phyloP scores from a whole-genome alignment of 306 rosid species.

The Trichosanthes cucumerina region DNA sequence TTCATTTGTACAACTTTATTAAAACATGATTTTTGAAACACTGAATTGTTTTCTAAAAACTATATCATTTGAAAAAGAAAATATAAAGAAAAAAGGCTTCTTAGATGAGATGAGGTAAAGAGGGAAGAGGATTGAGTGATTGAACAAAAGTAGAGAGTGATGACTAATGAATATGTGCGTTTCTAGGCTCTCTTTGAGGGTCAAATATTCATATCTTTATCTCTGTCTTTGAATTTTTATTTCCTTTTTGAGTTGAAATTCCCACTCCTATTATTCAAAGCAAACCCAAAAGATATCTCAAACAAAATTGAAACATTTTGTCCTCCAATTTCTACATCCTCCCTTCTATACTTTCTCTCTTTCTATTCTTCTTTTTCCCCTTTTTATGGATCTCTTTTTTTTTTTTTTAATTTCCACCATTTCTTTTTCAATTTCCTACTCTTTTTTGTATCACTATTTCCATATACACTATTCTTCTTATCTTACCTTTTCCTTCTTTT shows the following conservation, averaged over 20 bases:
- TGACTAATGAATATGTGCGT: neutral
- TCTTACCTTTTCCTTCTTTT: neutral
- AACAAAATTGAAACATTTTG: neutral
- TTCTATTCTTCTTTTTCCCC: neutral
- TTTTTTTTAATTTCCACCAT: neutral
- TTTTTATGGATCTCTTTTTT: neutral
- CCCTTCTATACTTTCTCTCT: neutral
- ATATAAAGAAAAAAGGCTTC: neutral
- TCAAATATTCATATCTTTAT: neutral
- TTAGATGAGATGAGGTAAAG: neutral
- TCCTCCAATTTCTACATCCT: neutral
- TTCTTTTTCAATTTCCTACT: neutral
- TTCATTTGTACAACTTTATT: too few species aligned
- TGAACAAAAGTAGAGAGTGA: neutral
- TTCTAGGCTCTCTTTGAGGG: neutral
- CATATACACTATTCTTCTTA: neutral
- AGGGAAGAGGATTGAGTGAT: neutral
- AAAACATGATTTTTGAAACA: too few species aligned
- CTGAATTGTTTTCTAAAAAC: too few species aligned
- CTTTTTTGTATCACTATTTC: neutral
- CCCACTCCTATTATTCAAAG: neutral
- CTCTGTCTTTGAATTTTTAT: neutral
- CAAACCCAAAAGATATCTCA: neutral
- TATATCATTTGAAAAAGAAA: too few species aligned
- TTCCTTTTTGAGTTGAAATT: slow-evolving; percentile 8